Evolutionary conservation across 768 basidiomycete species (phyloP), one percentile per base, ranked within the genome.

Genomic region (Neoboletus magnificus): DNA sequence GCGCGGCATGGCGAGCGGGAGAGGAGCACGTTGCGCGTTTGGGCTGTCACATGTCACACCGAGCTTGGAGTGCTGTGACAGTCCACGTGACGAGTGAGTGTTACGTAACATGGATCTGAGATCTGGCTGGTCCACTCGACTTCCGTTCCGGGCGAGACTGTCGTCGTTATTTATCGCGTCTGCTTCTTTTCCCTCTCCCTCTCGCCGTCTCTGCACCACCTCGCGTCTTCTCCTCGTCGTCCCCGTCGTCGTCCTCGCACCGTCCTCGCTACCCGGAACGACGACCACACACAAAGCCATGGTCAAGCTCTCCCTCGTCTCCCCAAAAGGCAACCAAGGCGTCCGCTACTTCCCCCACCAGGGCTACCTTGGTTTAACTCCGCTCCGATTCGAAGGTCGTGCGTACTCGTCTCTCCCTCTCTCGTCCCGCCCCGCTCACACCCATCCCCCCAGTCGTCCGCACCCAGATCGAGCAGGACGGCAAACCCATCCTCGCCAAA

Each of bases 361-460:
- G 52, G 91, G 91, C 66, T 87, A 84, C 73, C 84, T 93, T 61
- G 91, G 89, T 60, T 79, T 93, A 66, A 91, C 89, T 42, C 84
- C 87, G 53, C 76, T 93, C 73, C 82, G 80, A 64, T 81, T 91
- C 64, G 87, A 91, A 74, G 91, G 91, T 71, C 71, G 86, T 85
- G 54, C 62, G 83, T 79, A 20, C 45, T 41, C 43, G 23, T 57
- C 43, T 49, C 56, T 41, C 43, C 44, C 43, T 30, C 54, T 42
- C 16, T 33, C 40, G 2, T 32, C 13, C 22, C 43, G 13, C 7
- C 3, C 42, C 35, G 18, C 53, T 58, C 59, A 53, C 10, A 55
- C 6, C n/a, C 15, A 6, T 50, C 22, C 54, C 61, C 53, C 61
- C 42, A 89, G 83, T 86, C 66, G 86, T 93, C 35, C 78, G 83